Evolutionary conservation across 768 basidiomycete genomes (phyloP).

Genomic region (Trametes coccinea): DNA sequence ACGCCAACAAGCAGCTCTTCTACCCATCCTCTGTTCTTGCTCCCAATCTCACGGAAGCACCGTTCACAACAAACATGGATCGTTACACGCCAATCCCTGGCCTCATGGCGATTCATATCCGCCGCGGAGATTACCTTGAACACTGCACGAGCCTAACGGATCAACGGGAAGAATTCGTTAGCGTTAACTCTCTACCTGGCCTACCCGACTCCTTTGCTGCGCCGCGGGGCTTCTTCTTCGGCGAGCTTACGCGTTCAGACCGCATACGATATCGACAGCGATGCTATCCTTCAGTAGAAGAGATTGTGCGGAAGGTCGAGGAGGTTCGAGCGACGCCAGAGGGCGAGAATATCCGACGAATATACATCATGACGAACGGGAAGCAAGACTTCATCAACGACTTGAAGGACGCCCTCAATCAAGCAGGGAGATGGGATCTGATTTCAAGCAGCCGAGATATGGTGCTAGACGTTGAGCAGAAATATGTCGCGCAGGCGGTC

Average conservation of each 20-base stretch:
- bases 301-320: conserved; percentile 42
- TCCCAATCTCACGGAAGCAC: not conserved
- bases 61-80: conserved; percentile 9
- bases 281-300: conserved; percentile 42
- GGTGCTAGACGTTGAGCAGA: conserved; percentile 41
- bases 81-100: conserved; percentile 35
- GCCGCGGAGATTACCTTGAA: conserved; percentile 47
- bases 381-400: conserved; percentile 39
- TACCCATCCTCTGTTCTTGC: not conserved
- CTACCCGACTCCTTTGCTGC: conserved; percentile 41
- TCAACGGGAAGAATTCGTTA: conserved; percentile 37
- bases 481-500: conserved; percentile 43
- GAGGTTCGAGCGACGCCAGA: conserved; percentile 30
- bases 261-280: conserved; percentile 34
- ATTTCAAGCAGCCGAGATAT: conserved; percentile 41
- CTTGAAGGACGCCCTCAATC: conserved; percentile 36
- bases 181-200: conserved; percentile 43
- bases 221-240: conserved; percentile 28
- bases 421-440: conserved; percentile 35
- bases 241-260: conserved; percentile 20
- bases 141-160: conserved; percentile 45
- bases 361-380: conserved; percentile 44
- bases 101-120: conserved; percentile 50
- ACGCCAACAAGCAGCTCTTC: conserved; percentile 15
- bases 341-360: conserved; percentile 12